Conservation (phyloP, 345 rosid genomes). For the Schrenkiella parvula region DNA sequence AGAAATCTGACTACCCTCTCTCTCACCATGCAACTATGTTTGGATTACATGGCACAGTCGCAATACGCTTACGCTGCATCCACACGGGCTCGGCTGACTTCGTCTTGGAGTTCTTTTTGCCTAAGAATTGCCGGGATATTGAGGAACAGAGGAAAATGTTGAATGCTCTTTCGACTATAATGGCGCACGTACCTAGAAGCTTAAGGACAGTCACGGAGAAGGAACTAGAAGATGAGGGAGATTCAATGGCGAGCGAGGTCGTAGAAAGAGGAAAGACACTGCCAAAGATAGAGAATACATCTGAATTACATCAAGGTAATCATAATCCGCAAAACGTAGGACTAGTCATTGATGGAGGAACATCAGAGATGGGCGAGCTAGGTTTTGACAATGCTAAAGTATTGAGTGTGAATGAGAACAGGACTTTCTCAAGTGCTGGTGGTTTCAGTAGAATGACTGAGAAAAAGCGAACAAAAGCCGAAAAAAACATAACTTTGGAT, state of each 20-base stretch:
- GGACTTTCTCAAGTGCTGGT: slow-evolving; percentile 38
- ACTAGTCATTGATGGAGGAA: slow-evolving; percentile 21
- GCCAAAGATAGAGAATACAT: slow-evolving; percentile 21
- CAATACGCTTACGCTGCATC: slow-evolving; percentile 73
- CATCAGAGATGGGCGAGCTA: slow-evolving; percentile 26
- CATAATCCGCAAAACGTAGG: slow-evolving; percentile 30
- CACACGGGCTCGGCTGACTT: slow-evolving; percentile 65
- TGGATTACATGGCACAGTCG: slow-evolving; percentile 74
- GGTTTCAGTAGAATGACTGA: slow-evolving; percentile 39
- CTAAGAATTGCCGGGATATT: slow-evolving; percentile 52
- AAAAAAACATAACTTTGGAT: slow-evolving; percentile 68
- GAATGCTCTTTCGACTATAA: slow-evolving; percentile 57
- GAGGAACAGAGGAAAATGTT: slow-evolving; percentile 74
- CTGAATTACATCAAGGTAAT: slow-evolving; percentile 30
- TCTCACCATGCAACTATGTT: slow-evolving; percentile 93
- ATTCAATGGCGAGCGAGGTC: slow-evolving; percentile 34
- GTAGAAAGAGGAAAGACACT: slow-evolving; percentile 31
- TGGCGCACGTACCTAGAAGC: slow-evolving; percentile 60
- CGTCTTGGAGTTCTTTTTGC: slow-evolving; percentile 92
- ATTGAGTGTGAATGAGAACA: slow-evolving; percentile 41
- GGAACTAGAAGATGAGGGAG: slow-evolving; percentile 61
- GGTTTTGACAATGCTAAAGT: slow-evolving; percentile 41
- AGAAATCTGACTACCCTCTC: slow-evolving; percentile 79
- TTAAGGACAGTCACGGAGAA: slow-evolving; percentile 72
- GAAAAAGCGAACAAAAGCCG: slow-evolving; percentile 59